These are phyloP conservation scores for Nyctanthes arbortristis DNA, from an alignment of 257 asterid genomes.

Conservation along the genomic window DNA sequence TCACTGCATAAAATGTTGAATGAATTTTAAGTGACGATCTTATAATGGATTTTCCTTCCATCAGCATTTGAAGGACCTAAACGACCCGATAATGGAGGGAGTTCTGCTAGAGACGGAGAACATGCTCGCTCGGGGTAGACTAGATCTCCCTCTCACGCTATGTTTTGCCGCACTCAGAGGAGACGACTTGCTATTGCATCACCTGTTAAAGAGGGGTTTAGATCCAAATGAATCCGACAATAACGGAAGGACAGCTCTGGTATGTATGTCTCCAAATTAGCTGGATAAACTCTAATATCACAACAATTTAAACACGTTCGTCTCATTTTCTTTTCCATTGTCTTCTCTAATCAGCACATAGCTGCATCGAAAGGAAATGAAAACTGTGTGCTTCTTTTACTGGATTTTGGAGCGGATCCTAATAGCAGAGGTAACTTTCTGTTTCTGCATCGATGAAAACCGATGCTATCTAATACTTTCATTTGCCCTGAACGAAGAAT, in stretches of 20 bases:
- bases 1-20: neutral
- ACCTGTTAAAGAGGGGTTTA: constrained; percentile 80
- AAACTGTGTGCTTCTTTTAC: constrained; percentile 69
- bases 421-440: constrained; percentile 61
- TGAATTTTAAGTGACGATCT: neutral
- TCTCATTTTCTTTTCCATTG: constrained; percentile 5
- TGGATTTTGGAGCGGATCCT: constrained; percentile 80
- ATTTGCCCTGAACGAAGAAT: neutral
- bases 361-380: constrained; percentile 80
- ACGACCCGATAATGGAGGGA: constrained; percentile 89
- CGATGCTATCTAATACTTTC: neutral
- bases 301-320: neutral
- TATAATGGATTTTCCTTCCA: constrained; percentile 5
- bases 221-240: constrained; percentile 86
- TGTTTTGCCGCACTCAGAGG: constrained; percentile 89
- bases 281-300: neutral
- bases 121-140: constrained; percentile 91
- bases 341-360: constrained; percentile 58
- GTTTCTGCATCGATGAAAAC: neutral
- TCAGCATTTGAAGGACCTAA: constrained; percentile 80
- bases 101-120: constrained; percentile 74
- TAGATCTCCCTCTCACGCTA: constrained; percentile 89
- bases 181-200: constrained; percentile 81
- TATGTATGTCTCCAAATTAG: constrained; percentile 23
- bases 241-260: constrained; percentile 78